A percentile compares a stretch with the other conserved stretches of the same genome.
phyloP scores from a whole-genome alignment of 23 red algal genomes.

The Agarophyton chilense region DNA sequence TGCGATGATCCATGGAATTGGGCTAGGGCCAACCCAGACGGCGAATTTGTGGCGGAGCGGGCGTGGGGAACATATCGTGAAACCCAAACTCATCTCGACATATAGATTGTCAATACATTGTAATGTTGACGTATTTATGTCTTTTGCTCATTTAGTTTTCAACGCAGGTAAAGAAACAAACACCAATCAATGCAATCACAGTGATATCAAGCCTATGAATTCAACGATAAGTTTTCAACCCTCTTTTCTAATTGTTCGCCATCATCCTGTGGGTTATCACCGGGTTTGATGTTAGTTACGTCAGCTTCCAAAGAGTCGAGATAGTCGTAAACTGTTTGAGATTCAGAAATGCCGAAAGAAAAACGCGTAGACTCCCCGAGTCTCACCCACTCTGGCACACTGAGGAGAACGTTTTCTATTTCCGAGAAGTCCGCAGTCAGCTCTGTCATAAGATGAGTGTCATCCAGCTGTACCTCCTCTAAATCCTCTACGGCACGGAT shows the following conservation, averaged over 20 bases:
- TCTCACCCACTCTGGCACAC: conserved; percentile 12
- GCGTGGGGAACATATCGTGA: neutral
- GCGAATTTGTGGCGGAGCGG: too few species aligned
- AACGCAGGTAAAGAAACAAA: neutral
- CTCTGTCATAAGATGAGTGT: neutral
- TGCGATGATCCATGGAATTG: neutral
- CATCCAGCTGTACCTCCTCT: neutral
- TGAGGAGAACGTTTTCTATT: neutral
- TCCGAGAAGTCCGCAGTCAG: conserved; percentile 21
- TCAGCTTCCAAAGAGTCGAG: neutral
- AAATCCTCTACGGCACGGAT: neutral
- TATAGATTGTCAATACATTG: neutral
- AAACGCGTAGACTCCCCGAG: conserved; percentile 22
- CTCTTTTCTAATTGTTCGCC: neutral
- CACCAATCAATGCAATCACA: neutral
- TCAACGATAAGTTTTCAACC: neutral
- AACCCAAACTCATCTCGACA: neutral
- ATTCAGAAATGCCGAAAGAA: conserved; percentile 6
- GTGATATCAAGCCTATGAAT: neutral
- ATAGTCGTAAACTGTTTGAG: conserved; percentile 8
- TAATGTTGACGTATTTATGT: neutral
- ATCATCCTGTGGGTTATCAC: neutral
- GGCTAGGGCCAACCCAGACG: too few species aligned
- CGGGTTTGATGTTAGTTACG: neutral
- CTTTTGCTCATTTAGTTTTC: neutral